Conservation (phyloP, 345 rosid species). For the Hypericum perforatum region DNA sequence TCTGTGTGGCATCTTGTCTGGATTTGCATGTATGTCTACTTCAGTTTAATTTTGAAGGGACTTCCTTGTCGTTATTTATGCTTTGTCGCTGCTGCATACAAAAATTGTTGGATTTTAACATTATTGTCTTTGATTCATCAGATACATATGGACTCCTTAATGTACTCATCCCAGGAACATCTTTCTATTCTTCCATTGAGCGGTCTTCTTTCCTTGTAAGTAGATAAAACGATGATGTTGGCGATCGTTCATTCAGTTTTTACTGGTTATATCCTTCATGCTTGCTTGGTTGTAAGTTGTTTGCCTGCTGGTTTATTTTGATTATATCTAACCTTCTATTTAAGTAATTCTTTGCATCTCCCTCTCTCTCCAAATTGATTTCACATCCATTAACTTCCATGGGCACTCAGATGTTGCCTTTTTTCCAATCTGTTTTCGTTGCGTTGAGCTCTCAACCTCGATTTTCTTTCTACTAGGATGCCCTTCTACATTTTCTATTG, state of each 20-base stretch:
- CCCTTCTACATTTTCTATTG: no score
- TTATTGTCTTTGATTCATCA: slow-evolving; percentile 19
- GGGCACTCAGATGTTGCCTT: no score
- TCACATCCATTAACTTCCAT: no score
- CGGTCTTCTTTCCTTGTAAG: slow-evolving; percentile 86
- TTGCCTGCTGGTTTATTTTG: no score
- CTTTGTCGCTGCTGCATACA: slow-evolving; percentile 2
- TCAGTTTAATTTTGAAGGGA: no score
- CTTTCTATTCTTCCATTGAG: slow-evolving; percentile 70
- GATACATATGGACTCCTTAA: slow-evolving; percentile 81
- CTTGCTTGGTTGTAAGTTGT: background rate
- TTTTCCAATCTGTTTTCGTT: no score
- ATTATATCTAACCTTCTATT: no score
- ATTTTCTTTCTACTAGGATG: no score
- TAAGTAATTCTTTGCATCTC: no score
- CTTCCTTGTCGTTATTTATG: slow-evolving; percentile 2
- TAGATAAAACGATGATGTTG: slow-evolving; percentile 9
- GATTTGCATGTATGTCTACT: slow-evolving; percentile 76
- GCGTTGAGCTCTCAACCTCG: no score
- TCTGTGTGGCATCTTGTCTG: slow-evolving; percentile 89
- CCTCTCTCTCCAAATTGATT: no score
- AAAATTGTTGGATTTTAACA: background rate
- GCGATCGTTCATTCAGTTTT: slow-evolving; percentile 4
- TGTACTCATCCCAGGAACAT: slow-evolving; percentile 73
- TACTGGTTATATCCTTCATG: background rate